Evolutionary conservation across 1,139 yeast genomes (phyloP).

Genomic region (Oligophagozyma castellii): DNA sequence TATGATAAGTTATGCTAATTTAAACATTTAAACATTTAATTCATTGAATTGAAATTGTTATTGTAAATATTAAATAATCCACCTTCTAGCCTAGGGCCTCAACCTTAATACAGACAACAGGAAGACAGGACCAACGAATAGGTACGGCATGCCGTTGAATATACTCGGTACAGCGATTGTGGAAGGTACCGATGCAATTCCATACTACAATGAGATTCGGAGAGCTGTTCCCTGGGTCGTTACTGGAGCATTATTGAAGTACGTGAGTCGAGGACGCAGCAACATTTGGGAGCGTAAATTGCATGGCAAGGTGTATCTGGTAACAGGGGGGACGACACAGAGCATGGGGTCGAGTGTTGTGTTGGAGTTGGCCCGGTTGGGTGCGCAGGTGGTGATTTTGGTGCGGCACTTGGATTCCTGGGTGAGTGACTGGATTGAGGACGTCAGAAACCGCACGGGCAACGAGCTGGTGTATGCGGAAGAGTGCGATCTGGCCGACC

Average conservation of each 20-base stretch:
- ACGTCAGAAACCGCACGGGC: conserved; percentile 52
- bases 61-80: too few relatives aligned
- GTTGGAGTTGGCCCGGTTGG: conserved; percentile 56
- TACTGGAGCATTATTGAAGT: conserved; percentile 40
- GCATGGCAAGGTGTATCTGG: conserved; percentile 77
- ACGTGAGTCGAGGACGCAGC: conserved; percentile 59
- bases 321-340: conserved; percentile 75
- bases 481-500: conserved; percentile 63
- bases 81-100: too few relatives aligned
- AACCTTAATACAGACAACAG: too few relatives aligned
- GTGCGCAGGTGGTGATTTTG: conserved; percentile 76
- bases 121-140: background rate
- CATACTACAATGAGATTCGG: conserved; percentile 52
- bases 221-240: conserved; percentile 38
- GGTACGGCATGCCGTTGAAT: conserved; percentile 63
- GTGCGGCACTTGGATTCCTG: conserved; percentile 61
- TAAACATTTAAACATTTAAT: too few relatives aligned
- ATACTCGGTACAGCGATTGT: conserved; percentile 48
- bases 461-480: conserved; percentile 80
- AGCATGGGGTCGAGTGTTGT: conserved; percentile 78
- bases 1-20: too few relatives aligned
- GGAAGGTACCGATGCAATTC: conserved; percentile 64
- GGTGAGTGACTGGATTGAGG: conserved; percentile 68
- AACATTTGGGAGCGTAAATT: conserved; percentile 88
- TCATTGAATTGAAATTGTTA: too few relatives aligned